Conservation (phyloP, 257 asterid species). For the Solanum infundibuliforme region DNA sequence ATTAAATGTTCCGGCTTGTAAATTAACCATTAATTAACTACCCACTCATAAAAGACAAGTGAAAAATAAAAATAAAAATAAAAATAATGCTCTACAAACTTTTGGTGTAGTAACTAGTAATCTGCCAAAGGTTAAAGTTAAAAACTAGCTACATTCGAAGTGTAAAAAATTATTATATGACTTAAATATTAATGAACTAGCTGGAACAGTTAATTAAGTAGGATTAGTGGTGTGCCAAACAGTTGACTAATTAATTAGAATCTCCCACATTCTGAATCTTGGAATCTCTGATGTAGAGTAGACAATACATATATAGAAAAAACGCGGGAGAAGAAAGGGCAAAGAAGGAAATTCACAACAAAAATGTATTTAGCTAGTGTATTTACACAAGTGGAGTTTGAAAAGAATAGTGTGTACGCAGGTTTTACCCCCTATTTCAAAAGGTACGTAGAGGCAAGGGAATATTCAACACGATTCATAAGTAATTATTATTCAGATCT, state of each 20-base stretch:
- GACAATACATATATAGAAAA: background rate
- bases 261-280: background rate
- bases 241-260: background rate
- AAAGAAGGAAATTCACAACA: background rate
- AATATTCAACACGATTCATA: background rate
- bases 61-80: background rate
- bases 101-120: background rate
- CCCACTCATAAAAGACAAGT: background rate
- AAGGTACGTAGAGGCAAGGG: background rate
- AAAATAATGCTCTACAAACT: background rate
- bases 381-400: no score
- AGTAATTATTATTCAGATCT: background rate
- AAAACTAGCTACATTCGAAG: background rate
- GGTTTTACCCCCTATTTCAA: rapidly evolving
- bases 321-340: background rate
- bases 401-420: no score
- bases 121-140: background rate
- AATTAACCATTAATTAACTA: background rate
- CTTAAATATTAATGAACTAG: background rate
- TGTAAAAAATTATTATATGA: background rate
- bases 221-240: background rate
- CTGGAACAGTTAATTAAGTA: background rate
- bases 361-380: no score
- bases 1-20: background rate
- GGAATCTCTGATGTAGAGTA: background rate